Evolutionary conservation across 1,139 yeast species (phyloP).

Genomic region (Yamadazyma atmosphaerica): DNA sequence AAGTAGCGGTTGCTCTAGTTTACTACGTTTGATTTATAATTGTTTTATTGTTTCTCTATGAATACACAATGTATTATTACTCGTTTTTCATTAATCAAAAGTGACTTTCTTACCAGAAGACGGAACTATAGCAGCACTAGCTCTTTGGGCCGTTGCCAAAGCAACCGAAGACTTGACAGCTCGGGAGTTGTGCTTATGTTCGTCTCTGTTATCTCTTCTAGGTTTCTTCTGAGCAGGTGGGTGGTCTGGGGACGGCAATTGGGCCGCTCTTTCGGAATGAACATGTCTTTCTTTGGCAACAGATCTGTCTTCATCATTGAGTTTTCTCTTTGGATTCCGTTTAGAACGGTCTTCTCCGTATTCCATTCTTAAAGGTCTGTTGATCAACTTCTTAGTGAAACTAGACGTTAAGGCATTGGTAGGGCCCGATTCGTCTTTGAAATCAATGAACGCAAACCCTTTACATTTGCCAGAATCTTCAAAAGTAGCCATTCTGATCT

Average conservation of each 20-base stretch:
- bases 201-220: conserved; percentile 5
- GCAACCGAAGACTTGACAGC: conserved; percentile 85
- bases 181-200: conserved; percentile 36
- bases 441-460: conserved; percentile 93
- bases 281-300: conserved; percentile 11
- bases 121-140: conserved; percentile 83
- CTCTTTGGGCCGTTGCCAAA: conserved; percentile 86
- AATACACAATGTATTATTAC: not conserved
- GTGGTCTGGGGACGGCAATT: conserved; percentile 10
- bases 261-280: not conserved
- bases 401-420: conserved; percentile 80
- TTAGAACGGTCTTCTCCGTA: conserved; percentile 94
- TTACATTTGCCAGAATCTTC: conserved; percentile 95
- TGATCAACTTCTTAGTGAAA: conserved; percentile 63
- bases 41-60: conserved; percentile 5
- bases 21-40: not conserved
- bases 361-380: conserved; percentile 81
- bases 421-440: conserved; percentile 76
- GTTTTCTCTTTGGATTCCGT: conserved; percentile 52
- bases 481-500: conserved; percentile 93
- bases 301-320: conserved; percentile 21
- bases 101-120: conserved; percentile 87
- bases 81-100: conserved; percentile 40
- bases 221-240: conserved; percentile 9
- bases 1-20: conserved; percentile 5